These are phyloP conservation scores for Candida parachauliodes DNA, from an alignment of 805 yeast species.

Conservation along the genomic window DNA sequence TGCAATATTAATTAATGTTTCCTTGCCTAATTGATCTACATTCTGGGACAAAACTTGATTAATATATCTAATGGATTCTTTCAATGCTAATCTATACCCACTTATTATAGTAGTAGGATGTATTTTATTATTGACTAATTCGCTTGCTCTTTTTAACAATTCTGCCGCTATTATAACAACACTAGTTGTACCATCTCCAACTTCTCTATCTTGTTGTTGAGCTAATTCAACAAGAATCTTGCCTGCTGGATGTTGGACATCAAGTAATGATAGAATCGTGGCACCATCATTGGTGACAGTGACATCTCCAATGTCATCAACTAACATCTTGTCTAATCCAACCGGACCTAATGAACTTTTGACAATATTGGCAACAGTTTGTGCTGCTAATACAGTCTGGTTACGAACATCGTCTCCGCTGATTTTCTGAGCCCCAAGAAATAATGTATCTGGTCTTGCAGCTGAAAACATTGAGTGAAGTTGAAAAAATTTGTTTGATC, in stretches of 20 bases:
- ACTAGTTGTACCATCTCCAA: conserved; percentile 97
- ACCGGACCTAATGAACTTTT: conserved; percentile 97
- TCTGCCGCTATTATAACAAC: conserved; percentile 96
- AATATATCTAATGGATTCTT: conserved; percentile 86
- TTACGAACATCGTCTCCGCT: conserved; percentile 96
- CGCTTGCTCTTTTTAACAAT: conserved; percentile 86
- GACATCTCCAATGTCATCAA: conserved; percentile 98
- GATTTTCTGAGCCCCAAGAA: conserved; percentile 92
- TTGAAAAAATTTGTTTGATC: not conserved
- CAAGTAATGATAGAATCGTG: conserved; percentile 82
- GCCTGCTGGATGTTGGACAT: conserved; percentile 99
- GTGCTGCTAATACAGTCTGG: conserved; percentile 94
- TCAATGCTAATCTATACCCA: conserved; percentile 89
- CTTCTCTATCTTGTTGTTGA: conserved; percentile 98
- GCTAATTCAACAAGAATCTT: conserved; percentile 95
- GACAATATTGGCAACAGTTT: conserved; percentile 76
- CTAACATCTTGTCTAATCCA: conserved; percentile 97
- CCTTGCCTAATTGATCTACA: conserved; percentile 77
- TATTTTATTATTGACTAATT: conserved; percentile 84
- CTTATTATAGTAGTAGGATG: conserved; percentile 98
- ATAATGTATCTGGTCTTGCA: conserved; percentile 87
- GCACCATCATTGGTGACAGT: conserved; percentile 99
- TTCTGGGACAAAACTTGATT: conserved; percentile 78
- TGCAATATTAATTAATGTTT: conserved; percentile 84
- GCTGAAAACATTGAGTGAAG: conserved; percentile 53